Percentiles rank a stretch among this genome's conserved stretches.
Evolutionary conservation across 2,329 filamentous ascomycete species (phyloP).

Genomic region (Cladophialophora immunda): DNA sequence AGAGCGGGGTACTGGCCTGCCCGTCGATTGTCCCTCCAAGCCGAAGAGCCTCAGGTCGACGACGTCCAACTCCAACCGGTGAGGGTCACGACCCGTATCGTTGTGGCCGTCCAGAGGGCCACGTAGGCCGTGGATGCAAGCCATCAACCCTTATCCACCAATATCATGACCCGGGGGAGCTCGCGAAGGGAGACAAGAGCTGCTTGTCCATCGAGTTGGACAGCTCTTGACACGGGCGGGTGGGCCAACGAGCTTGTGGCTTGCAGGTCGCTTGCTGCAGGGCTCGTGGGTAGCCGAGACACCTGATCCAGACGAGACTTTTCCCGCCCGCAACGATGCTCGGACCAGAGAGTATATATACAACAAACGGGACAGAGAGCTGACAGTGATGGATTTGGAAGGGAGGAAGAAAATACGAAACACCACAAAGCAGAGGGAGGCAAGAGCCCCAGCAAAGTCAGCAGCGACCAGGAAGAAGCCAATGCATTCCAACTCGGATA

Average conservation of each 20-base stretch:
- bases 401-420: neutral
- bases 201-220: slow-evolving; percentile 7
- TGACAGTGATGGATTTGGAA: neutral
- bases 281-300: slow-evolving; percentile 19
- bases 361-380: neutral
- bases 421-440: neutral
- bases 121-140: slow-evolving; percentile 23
- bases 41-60: slow-evolving; percentile 31
- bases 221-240: slow-evolving; percentile 22
- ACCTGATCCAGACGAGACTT: slow-evolving; percentile 21
- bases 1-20: slow-evolving; percentile 28
- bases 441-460: slow-evolving; percentile 1
- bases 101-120: slow-evolving; percentile 7
- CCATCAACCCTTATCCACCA: slow-evolving; percentile 27
- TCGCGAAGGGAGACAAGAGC: slow-evolving; percentile 10
- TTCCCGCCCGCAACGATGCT: neutral
- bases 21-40: slow-evolving; percentile 15
- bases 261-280: slow-evolving; percentile 35
- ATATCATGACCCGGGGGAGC: slow-evolving; percentile 17
- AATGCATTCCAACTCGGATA: neutral
- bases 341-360: neutral
- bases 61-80: slow-evolving; percentile 25
- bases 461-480: neutral
- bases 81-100: slow-evolving; percentile 9
- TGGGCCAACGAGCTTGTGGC: slow-evolving; percentile 25